Conservation (phyloP, 1,284 basidiomycete genomes). For the Volvariella volvacea region DNA sequence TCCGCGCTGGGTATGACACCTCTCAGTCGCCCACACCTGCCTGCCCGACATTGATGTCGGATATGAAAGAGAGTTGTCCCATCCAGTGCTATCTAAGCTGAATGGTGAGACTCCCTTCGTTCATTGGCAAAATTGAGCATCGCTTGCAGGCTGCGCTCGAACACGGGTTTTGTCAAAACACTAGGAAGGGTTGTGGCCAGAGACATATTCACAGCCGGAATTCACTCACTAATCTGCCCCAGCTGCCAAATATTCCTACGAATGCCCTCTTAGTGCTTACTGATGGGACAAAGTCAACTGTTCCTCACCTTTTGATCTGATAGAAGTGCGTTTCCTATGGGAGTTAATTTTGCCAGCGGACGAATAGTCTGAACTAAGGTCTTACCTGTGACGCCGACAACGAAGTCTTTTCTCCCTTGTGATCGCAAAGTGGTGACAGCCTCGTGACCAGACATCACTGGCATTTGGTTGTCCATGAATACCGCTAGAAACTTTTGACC, state of each 20-base stretch:
- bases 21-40: neutral
- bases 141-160: constrained; percentile 49
- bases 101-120: constrained; percentile 34
- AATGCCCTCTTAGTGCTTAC: constrained; percentile 26
- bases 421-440: constrained; percentile 61
- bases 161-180: constrained; percentile 64
- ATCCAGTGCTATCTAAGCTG: too few species aligned
- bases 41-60: too few species aligned
- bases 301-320: neutral
- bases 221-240: constrained; percentile 69
- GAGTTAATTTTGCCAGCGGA: neutral
- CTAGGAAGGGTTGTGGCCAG: constrained; percentile 18
- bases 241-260: constrained; percentile 71
- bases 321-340: neutral
- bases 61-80: too few species aligned
- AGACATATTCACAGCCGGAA: neutral
- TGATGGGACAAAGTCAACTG: too few species aligned
- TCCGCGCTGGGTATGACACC: neutral
- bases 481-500: constrained; percentile 32
- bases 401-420: constrained; percentile 63
- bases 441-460: constrained; percentile 73
- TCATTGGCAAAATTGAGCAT: constrained; percentile 49
- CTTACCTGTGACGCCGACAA: constrained; percentile 70
- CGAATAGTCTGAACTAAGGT: constrained; percentile 3
- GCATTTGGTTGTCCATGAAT: constrained; percentile 89